These are phyloP conservation scores for Pelargonium australe DNA, from an alignment of 441 rosid genomes.

Conservation along the genomic window DNA sequence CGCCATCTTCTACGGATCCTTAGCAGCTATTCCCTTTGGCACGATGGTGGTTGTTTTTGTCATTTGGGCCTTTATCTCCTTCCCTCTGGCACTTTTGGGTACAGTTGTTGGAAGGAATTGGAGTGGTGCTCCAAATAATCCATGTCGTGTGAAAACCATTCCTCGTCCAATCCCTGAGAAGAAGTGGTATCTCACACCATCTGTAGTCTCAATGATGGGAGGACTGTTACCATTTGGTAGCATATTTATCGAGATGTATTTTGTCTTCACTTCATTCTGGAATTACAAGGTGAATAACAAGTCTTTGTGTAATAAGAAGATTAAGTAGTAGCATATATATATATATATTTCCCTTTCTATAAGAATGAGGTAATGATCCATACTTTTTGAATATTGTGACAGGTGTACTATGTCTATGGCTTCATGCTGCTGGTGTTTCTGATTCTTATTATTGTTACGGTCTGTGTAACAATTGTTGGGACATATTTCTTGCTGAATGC, in stretches of 20 bases:
- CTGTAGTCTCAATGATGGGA: conserved; percentile 92
- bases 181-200: conserved; percentile 92
- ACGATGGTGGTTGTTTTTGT: conserved; percentile 94
- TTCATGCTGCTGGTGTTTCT: conserved; percentile 87
- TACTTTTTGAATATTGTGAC: conserved; percentile 17
- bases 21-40: conserved; percentile 96
- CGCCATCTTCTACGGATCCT: conserved; percentile 89
- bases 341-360: conserved; percentile 51
- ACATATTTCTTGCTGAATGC: conserved; percentile 91
- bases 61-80: conserved; percentile 94
- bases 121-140: conserved; percentile 96
- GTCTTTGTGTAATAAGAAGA: too few relatives aligned
- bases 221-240: conserved; percentile 93
- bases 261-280: conserved; percentile 98
- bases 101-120: conserved; percentile 94
- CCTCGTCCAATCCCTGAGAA: conserved; percentile 98
- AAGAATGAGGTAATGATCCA: conserved; percentile 71
- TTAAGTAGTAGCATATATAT: too few relatives aligned
- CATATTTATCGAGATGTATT: conserved; percentile 96
- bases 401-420: conserved; percentile 95
- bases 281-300: conserved; percentile 63
- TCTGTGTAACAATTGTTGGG: conserved; percentile 91
- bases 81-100: conserved; percentile 93
- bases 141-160: conserved; percentile 96
- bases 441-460: conserved; percentile 81